Base-by-base conservation (phyloP, 2,329 filamentous ascomycete species). In the Penicillium sp. region DNA sequence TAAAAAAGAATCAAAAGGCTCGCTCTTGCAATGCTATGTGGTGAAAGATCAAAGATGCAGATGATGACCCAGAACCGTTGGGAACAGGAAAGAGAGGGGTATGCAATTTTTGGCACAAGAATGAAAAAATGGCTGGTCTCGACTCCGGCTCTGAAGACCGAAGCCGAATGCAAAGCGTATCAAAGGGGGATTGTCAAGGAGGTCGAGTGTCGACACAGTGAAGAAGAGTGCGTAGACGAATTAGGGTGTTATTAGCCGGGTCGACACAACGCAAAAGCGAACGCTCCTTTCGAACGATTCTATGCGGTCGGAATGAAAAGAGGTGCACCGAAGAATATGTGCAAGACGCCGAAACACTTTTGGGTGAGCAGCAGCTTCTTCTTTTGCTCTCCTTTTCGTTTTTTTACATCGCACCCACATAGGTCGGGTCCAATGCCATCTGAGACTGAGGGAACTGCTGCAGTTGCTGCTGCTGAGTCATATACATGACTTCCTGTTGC, bases 1-100 rank as follows among this genome's bases (percentile, higher is more conserved):
- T n/a, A 39, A 39, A 35, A 42, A 35, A 51, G 53, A 51, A 50
- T 44, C 49, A 45, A 58, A 67, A 62, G 64, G 64, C 64, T 67
- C 62, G 62, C 67, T 67, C 67, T 69, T 67, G 66, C 65, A 69
- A 70, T 70, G 67, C 66, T 65, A 69, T 63, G 63, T 64, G 56
- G 60, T 57, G 51, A 58, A 63, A 58, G 48, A 56, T 54, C 48
- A 54, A 37, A 57, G 55, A 61, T 60, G 59, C 57, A 64, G 55
- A 56, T 59, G 54, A 56, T 53, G 51, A 50, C 53, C 56, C 56
- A 58, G 48, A 43, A 52, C 27, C 18, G 43, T 53, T 52, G 54
- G 54, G 55, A 43, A 47, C 55, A 55, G 47, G 54, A 50, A 55
- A 60, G 53, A 50, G 54, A 57, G 52, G 60, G 60, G 59, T 62